Percentiles rank a stretch among this genome's conserved stretches.
phyloP scores from a whole-genome alignment of 1,139 yeast species.

The Martiniozyma asiatica region DNA sequence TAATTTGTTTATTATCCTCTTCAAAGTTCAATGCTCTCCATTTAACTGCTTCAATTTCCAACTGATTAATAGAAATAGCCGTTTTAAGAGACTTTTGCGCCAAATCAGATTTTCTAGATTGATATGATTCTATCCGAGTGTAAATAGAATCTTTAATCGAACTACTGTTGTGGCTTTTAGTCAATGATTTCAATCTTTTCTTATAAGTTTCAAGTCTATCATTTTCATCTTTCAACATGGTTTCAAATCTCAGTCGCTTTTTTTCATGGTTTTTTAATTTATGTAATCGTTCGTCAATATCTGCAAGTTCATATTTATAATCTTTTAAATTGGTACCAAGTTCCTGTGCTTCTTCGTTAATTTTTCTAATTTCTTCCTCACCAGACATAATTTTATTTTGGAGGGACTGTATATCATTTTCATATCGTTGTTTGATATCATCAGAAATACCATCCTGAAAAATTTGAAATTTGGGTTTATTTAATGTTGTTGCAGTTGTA shows the following conservation, averaged over 20 bases:
- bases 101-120: no score
- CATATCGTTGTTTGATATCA: conserved; percentile 17
- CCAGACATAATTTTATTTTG: no score
- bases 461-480: conserved; percentile 14
- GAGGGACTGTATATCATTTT: no score
- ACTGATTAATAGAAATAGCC: no score
- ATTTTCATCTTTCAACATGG: conserved; percentile 3
- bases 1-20: conserved; percentile 12
- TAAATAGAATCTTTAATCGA: no score
- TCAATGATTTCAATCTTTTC: no score
- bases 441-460: conserved; percentile 34
- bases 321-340: conserved; percentile 7
- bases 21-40: conserved; percentile 11
- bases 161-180: no score
- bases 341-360: conserved; percentile 5
- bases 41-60: no score
- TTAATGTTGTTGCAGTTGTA: conserved; percentile 21
- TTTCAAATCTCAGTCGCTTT: conserved; percentile 2
- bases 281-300: no score
- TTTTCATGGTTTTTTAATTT: conserved; percentile 2
- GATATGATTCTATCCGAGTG: no score
- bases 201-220: conserved; percentile 6
- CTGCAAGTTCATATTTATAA: conserved; percentile 7
- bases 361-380: conserved; percentile 4
- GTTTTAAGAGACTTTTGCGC: no score